Base-by-base conservation (phyloP, 768 basidiomycete genomes). In the Lentinus brumalis region DNA sequence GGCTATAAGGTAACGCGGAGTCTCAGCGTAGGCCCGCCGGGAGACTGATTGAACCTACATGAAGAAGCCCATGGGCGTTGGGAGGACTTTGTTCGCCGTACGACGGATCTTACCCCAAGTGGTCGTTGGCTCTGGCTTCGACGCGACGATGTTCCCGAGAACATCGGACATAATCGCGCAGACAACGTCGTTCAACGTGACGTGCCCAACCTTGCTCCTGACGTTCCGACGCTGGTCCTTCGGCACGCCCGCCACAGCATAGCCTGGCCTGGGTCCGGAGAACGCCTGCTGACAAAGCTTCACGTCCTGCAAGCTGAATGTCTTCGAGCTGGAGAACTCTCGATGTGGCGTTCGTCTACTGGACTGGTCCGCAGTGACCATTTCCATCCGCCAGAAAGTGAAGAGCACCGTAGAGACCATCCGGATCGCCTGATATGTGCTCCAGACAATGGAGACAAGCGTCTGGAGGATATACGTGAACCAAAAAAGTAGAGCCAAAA, bases 131-230 rank as follows among this genome's bases (percentile, higher is more conserved):
- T 32, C 55, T 15, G 63, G 59, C 46, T 61, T 64, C 21, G 35
- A 21, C 18, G 38, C 57, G 30, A 67, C 46, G 47, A 67, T 62
- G 21, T 38, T 30, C 21, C 53, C 68, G 3, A 66, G 51, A 4
- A 69, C 68, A 38, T 69, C 68, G 32, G 62, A 58, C 66, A 69
- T 69, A 9, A 69, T 58, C 3, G 68, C 52, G 39, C 68, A 69
- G 31, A 69, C 62, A n/a, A 69, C 62, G 52, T 69, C 68, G 59
- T 69, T 69, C 21, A 69, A 46, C 40, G 68, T 69, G 29, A 69
- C 66, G 45, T 69, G 68, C 18, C 61, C 61, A 4, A 55, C 52
- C 32, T 59, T 55, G 30, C 51, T 50, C 57, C 46, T 35, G 35
- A 39, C 61, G 15, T 62, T 61, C 46, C 54, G 62, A 4, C 64